Conservation (phyloP, 2,329 filamentous ascomycete species). For the Furcasterigmium sp. region DNA sequence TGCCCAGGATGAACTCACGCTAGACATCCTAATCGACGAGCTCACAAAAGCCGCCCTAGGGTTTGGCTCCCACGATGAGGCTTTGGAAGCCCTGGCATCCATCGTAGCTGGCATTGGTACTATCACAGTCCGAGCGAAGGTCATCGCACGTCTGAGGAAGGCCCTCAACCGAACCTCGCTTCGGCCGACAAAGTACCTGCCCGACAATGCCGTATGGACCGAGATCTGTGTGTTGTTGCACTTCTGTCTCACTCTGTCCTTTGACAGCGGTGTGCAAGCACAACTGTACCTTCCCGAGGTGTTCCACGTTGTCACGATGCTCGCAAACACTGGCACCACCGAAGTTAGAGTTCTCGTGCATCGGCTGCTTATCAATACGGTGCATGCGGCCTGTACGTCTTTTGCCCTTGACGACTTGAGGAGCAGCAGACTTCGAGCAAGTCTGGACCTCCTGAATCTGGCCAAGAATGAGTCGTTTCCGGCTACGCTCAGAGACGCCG, state of each 20-base stretch:
- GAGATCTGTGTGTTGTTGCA: constrained; percentile 64
- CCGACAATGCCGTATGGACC: constrained; percentile 64
- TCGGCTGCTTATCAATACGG: constrained; percentile 58
- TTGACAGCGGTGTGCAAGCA: constrained; percentile 61
- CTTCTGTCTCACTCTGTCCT: constrained; percentile 62
- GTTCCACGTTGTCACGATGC: constrained; percentile 67
- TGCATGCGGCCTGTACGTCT: constrained; percentile 63
- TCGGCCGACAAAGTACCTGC: constrained; percentile 58
- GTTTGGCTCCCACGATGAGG: constrained; percentile 52
- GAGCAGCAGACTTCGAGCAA: constrained; percentile 48
- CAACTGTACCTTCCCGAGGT: constrained; percentile 65
- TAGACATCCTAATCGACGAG: constrained; percentile 65
- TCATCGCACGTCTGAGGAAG: constrained; percentile 61
- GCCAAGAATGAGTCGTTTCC: constrained; percentile 54
- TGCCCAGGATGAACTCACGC: constrained; percentile 57
- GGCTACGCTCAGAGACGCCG: constrained; percentile 44
- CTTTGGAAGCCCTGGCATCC: constrained; percentile 55
- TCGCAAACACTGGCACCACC: constrained; percentile 57
- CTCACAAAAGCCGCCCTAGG: constrained; percentile 57
- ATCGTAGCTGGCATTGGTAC: constrained; percentile 60
- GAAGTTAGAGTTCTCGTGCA: constrained; percentile 56
- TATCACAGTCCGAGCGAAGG: constrained; percentile 58
- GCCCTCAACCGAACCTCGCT: constrained; percentile 62
- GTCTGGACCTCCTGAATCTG: constrained; percentile 55
- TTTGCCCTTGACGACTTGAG: constrained; percentile 57